Percentiles rank a stretch among this genome's conserved stretches.
Evolutionary conservation across 768 basidiomycete genomes (phyloP).

Genomic region (Xanthoconium purpureum): DNA sequence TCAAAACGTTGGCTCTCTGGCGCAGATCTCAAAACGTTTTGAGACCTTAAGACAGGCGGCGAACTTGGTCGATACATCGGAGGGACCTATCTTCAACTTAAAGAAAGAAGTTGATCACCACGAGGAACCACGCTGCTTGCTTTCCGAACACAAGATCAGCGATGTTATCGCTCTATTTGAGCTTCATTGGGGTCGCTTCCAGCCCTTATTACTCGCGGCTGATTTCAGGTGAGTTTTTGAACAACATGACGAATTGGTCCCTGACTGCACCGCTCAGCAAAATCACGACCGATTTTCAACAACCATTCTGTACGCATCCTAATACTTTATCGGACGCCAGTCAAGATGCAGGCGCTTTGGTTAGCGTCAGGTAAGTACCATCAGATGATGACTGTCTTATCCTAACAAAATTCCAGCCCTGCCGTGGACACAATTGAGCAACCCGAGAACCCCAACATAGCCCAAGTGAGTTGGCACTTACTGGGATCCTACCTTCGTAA

Average conservation of each 20-base stretch:
- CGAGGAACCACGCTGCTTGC: background rate
- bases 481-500: too few relatives aligned
- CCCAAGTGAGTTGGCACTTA: too few relatives aligned
- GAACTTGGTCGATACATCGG: background rate
- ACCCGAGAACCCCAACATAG: too few relatives aligned
- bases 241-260: background rate
- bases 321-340: background rate
- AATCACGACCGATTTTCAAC: background rate
- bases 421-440: too few relatives aligned
- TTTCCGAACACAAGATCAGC: background rate
- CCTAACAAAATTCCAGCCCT: too few relatives aligned
- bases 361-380: too few relatives aligned
- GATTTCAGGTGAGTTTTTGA: background rate
- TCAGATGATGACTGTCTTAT: too few relatives aligned
- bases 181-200: background rate
- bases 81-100: too few relatives aligned
- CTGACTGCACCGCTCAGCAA: background rate
- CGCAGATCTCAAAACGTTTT: background rate
- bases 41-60: background rate
- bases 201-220: background rate
- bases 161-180: background rate
- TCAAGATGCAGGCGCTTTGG: background rate
- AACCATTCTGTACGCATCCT: too few relatives aligned
- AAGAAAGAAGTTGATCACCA: background rate
- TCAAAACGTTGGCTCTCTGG: background rate